Evolutionary conservation across 345 rosid genomes (phyloP), one percentile per base, ranked within the genome.

Genomic region (Ceriops tagal): DNA sequence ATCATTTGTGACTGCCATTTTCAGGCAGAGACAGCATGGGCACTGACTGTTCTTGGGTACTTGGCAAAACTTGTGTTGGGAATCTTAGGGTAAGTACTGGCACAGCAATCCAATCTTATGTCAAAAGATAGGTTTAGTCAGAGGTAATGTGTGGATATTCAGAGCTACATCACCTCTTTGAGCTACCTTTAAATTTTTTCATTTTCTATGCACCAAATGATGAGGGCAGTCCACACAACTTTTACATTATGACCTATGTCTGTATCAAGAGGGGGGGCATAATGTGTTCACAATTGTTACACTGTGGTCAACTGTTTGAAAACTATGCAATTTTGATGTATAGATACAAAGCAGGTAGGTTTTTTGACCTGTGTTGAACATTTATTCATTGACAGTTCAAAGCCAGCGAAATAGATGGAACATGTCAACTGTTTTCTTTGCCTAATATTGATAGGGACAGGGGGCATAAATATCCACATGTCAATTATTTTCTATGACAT

Each of bases 21-120:
- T 82, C 71, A 96, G 99, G 99, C 98, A 18, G 99, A 96, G 84
- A 92, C 99, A 66, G 65, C 97, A 19, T 96, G 99, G 99, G 99
- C 99, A 52, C 68, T 96, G 78, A 96, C 99, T 68, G 90, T 96
- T 59, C 96, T 96, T 65, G 99, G 95, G n/a, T 96, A 96, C 82
- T 78, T 96, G 85, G 96, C 96, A 63, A 96, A 96, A 80, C 82
- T 96, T 55, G 85, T 96, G 53, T 75, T 96, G 78, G 99, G 99
- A 74, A 61, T 86, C 70, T n/a, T 96, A 64, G 98, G 99, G 99
- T 96, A 80, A 82, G 90, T 79, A 64, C 72, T 69, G 59, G 53
- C 7, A 11, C 59, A 24, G 16, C 31, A 4, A 24, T 24, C 59
- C 24, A 56, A 56, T 24, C 30, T 56, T 56, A 27, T 24, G 11